A percentile compares a stretch with the other conserved stretches of the same genome.
Evolutionary conservation across 352 stramenopile species (phyloP).

Genomic region (Phytophthora pluvialis): DNA sequence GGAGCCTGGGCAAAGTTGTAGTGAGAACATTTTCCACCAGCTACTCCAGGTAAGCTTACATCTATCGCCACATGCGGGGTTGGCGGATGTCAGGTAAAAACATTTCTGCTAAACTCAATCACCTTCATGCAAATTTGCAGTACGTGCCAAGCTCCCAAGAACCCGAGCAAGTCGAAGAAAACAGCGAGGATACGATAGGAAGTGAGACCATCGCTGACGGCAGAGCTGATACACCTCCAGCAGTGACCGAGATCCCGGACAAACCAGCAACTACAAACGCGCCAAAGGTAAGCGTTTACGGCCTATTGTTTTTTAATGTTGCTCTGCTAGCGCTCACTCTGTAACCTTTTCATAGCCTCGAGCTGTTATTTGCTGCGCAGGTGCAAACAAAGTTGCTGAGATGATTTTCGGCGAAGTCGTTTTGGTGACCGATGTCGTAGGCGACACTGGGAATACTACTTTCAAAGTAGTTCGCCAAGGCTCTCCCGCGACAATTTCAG

Average conservation of each 20-base stretch:
- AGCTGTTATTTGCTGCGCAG: slow-evolving; percentile 49
- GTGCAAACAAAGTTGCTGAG: slow-evolving; percentile 9
- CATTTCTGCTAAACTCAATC: background rate
- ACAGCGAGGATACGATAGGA: slow-evolving; percentile 11
- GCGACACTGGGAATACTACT: slow-evolving; percentile 52
- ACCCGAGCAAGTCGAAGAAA: slow-evolving; percentile 24
- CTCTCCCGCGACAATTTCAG: slow-evolving; percentile 44
- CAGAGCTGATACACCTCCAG: slow-evolving; percentile 4
- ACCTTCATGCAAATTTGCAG: slow-evolving; percentile 10
- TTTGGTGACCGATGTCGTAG: slow-evolving; percentile 53
- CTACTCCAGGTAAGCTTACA: slow-evolving; percentile 36
- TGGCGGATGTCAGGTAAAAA: too few relatives aligned
- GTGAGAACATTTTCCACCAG: slow-evolving; percentile 47
- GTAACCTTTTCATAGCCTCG: slow-evolving; percentile 42
- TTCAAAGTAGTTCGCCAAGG: slow-evolving; percentile 55
- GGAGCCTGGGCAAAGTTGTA: slow-evolving; percentile 22
- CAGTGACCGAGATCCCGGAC: slow-evolving; percentile 3
- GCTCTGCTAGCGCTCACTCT: slow-evolving; percentile 5
- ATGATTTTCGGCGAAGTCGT: slow-evolving; percentile 50
- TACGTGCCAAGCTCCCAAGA: slow-evolving; percentile 23
- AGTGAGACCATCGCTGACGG: slow-evolving; percentile 11
- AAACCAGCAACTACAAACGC: background rate
- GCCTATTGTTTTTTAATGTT: background rate
- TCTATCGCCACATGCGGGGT: too few relatives aligned
- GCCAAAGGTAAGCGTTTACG: slow-evolving; percentile 10